Evolutionary conservation across 345 rosid species (phyloP), one percentile per base, ranked within the genome.

Genomic region (Lepidium africanum): DNA sequence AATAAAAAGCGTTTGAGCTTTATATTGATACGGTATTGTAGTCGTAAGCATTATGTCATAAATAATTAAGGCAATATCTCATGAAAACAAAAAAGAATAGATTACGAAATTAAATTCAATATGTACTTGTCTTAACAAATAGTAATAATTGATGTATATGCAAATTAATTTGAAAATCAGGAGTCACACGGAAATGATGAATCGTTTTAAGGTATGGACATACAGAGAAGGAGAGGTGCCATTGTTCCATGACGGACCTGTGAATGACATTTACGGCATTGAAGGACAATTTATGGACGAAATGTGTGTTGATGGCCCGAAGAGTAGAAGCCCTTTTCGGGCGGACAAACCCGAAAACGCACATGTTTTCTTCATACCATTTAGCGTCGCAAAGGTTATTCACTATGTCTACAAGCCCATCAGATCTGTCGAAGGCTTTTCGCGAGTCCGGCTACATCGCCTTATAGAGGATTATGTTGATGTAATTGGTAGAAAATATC

Each of bases 281-380:
- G 91, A 88, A 76, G 95, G 95, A 4, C 89, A 86, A 11, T 77
- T 86, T 68, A 84, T 88, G 39, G 91, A 84, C 40, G 95, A 88
- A 74, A 48, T 88, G 56, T 53, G 84, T 15, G 72, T 67, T 0
- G 70, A 73, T 13, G 80, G 83, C 16, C 85, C 81, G 0, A 73
- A 33, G 27, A 54, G 9, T 37, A 50, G 63, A 70, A 70, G 71
- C 67, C 79, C 2, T 39, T 86, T 86, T 50, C 14, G 60, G 3
- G 85, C 87, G 0, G 71, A 32, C 30, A 61, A 35, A 35, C 91
- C 87, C 0, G 83, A 78, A 0, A 75, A 84, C 16, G 91, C 95
- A 35, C 70, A 73, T 12, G 82, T 70, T 7, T 88, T 73, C 71
- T 88, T 82, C 72, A 12, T 88, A 40, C 95, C 95, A 2, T 73